Base-by-base conservation (phyloP, 768 basidiomycete genomes). In the Strobilomyces dryophilus region DNA sequence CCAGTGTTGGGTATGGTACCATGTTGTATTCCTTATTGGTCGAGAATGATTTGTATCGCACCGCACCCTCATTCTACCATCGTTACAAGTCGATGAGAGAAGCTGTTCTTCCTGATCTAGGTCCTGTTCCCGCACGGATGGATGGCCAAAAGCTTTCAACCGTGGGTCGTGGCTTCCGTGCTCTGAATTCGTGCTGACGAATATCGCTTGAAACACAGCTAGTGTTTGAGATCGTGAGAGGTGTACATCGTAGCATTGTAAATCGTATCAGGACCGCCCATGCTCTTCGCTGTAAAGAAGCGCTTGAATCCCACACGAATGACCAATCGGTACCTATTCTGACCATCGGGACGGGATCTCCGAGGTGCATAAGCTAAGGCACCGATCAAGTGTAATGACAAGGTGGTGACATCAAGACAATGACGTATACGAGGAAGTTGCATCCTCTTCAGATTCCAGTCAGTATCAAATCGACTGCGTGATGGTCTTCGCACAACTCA, bases 1-100 rank as follows among this genome's bases (percentile, higher is more conserved):
- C 21, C 39, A 27, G 18, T 32, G 53, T 49, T 52, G 35, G 52
- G 44, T 57, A 55, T 34, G 50, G 42, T 50, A 58, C 45, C 17
- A 14, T 52, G 53, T 49, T 68, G 60, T 66, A 68, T 59, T 45
- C 54, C 18, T 56, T 53, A 49, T 20, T 34, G 59, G 41, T 29
- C 37, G 27, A 52, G 59, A 54, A 15, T 45, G 14, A 48, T 55
- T 11, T 57, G 60, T 60, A 61, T 53, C 18, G 50, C 41, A 36
- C 52, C 47, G 2, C 55, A 8, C 42, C 24, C 44, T 10, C 43
- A 35, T 47, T 44, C 35, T 41, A 32, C 37, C 42, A 12, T 49
- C 44, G 24, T 39, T 21, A 18, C 27, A 36, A 10, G 32, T 40
- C 35, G n/a, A 37, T 37, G 9, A 60, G 21, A 32, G 21, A 17